Percentiles rank a stretch among this genome's conserved stretches.
These are phyloP conservation scores for Pseudognaphalium luteoalbum DNA, from an alignment of 129 eudicot genomes.

Conservation along the genomic window DNA sequence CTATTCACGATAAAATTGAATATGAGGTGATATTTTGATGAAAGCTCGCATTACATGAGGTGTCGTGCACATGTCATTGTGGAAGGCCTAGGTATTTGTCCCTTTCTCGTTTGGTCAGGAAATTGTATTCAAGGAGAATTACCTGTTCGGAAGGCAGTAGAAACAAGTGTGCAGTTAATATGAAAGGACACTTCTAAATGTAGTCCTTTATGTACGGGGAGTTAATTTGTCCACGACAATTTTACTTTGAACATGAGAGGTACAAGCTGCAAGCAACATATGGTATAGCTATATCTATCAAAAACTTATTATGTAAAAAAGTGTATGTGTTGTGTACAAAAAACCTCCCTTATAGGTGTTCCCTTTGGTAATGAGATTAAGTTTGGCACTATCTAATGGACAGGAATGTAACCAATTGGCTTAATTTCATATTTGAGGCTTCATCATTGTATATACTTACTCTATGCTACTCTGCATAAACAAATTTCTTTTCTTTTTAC, in stretches of 20 bases:
- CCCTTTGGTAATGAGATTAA: constrained; percentile 7
- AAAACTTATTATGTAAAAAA: background rate
- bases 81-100: background rate
- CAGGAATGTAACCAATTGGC: background rate
- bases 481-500: background rate
- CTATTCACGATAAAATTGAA: background rate
- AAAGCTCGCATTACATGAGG: background rate
- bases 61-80: background rate
- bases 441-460: constrained; percentile 9
- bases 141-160: background rate
- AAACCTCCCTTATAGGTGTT: background rate
- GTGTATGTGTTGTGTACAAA: background rate
- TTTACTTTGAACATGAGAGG: background rate
- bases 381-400: constrained; percentile 3
- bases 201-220: background rate
- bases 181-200: background rate
- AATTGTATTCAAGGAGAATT: background rate
- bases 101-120: background rate
- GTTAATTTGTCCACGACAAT: background rate
- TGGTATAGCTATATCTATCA: background rate
- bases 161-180: constrained; percentile 4
- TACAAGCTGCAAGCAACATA: background rate
- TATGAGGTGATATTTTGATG: background rate
- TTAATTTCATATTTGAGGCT: constrained; percentile 14
- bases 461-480: constrained; percentile 9